phyloP scores from a whole-genome alignment of 2,329 filamentous ascomycete species.

The Trichoderma koningiopsis region DNA sequence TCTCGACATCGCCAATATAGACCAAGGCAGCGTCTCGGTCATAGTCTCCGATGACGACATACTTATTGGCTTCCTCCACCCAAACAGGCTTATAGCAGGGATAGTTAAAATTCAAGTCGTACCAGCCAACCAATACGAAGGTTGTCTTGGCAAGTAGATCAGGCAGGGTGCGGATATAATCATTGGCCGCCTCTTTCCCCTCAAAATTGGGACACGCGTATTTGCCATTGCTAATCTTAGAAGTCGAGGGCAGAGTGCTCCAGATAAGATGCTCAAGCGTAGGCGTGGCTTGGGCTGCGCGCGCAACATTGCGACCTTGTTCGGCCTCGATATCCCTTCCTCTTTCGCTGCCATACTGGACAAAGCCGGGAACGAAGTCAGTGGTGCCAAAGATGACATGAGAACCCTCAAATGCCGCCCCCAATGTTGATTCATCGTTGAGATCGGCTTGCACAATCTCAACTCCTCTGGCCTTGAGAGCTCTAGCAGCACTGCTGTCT shows the following conservation, averaged over 20 bases:
- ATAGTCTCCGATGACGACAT: not conserved
- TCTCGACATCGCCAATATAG: not conserved
- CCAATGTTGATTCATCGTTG: slow-evolving; percentile 26
- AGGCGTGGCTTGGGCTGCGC: not conserved
- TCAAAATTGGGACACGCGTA: not conserved
- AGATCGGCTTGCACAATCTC: slow-evolving; percentile 31
- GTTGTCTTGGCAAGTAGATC: not conserved
- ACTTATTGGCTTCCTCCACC: not conserved
- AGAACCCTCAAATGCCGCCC: slow-evolving; percentile 31
- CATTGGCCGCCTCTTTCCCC: not conserved
- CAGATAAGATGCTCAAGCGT: not conserved
- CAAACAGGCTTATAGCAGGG: not conserved
- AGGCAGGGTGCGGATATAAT: not conserved
- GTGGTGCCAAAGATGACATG: slow-evolving; percentile 36
- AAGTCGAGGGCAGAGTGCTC: not conserved
- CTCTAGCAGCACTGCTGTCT: not conserved
- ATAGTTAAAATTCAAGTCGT: not conserved
- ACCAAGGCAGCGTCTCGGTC: not conserved
- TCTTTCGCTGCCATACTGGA: slow-evolving; percentile 25
- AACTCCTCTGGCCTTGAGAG: slow-evolving; percentile 27
- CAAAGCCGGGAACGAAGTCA: slow-evolving; percentile 29
- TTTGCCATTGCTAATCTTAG: not conserved
- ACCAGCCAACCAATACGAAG: not conserved
- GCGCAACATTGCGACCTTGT: not conserved
- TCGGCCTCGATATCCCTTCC: not conserved